Evolutionary conservation across 2,329 filamentous ascomycete species (phyloP).

Genomic region (Neophaeococcomyces mojaviensis): DNA sequence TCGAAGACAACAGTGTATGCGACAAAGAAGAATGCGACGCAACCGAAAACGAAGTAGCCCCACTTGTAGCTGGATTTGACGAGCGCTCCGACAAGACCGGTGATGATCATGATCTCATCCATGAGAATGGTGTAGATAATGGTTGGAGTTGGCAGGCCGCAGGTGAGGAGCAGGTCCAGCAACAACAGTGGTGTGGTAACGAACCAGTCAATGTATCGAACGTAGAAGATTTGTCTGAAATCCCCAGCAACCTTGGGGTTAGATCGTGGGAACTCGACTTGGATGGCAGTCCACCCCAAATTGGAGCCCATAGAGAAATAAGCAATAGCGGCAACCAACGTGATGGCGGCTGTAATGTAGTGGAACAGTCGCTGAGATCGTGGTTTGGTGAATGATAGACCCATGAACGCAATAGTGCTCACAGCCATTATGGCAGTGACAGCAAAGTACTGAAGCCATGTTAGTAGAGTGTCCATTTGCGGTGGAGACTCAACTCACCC

Average conservation of each 20-base stretch:
- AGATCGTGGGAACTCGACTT: conserved; percentile 50
- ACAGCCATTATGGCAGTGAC: conserved; percentile 18
- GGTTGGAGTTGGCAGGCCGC: conserved; percentile 57
- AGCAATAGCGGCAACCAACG: conserved; percentile 40
- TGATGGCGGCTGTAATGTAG: conserved; percentile 22
- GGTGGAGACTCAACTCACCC: conserved; percentile 7
- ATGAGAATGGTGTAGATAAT: conserved; percentile 56
- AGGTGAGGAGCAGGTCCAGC: conserved; percentile 55
- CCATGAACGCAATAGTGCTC: conserved; percentile 17
- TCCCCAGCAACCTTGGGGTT: conserved; percentile 40
- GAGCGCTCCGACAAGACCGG: conserved; percentile 58
- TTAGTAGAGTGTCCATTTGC: neutral
- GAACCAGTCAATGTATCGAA: conserved; percentile 58
- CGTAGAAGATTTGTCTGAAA: conserved; percentile 59
- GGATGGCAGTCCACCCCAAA: conserved; percentile 55
- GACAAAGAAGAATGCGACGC: conserved; percentile 51
- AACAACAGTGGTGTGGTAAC: conserved; percentile 59
- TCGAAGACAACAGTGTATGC: conserved; percentile 52
- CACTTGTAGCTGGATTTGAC: conserved; percentile 54
- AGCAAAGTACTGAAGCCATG: conserved; percentile 13
- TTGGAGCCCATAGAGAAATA: conserved; percentile 64
- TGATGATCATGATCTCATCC: conserved; percentile 61
- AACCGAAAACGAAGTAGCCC: conserved; percentile 53
- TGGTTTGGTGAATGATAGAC: conserved; percentile 18
- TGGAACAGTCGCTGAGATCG: conserved; percentile 19